phyloP scores from a whole-genome alignment of 352 stramenopile species.

The Globisporangium uncinulatum region DNA sequence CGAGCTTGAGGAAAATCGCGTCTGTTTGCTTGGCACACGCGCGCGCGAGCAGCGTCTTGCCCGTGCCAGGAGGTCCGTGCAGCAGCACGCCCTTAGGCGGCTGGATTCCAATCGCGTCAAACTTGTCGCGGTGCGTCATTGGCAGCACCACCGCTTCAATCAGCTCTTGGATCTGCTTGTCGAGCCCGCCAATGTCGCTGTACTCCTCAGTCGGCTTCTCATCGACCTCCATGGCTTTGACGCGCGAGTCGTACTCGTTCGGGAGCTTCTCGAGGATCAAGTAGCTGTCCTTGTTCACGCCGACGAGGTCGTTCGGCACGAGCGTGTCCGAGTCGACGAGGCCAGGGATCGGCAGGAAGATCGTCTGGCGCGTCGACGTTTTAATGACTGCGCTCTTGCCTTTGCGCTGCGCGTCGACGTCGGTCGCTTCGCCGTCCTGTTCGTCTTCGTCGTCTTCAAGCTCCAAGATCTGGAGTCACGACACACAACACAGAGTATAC shows the following conservation, averaged over 20 bases:
- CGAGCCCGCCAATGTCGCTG: conserved; percentile 94
- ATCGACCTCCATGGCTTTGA: conserved; percentile 98
- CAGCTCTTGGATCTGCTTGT: conserved; percentile 99
- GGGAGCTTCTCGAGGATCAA: conserved; percentile 98
- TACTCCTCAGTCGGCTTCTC: conserved; percentile 94
- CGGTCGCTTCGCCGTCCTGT: conserved; percentile 90
- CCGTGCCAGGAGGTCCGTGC: conserved; percentile 95
- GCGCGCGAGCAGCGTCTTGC: conserved; percentile 97
- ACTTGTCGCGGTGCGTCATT: conserved; percentile 98
- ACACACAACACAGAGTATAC: background rate
- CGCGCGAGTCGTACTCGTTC: conserved; percentile 96
- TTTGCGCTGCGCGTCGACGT: conserved; percentile 89
- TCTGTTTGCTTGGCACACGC: conserved; percentile 98
- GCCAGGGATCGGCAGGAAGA: conserved; percentile 98
- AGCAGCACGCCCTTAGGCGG: conserved; percentile 97
- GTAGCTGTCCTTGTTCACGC: conserved; percentile 99
- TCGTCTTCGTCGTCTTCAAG: conserved; percentile 91
- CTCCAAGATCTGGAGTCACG: conserved; percentile 42
- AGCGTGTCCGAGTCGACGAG: conserved; percentile 94
- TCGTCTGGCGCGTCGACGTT: conserved; percentile 97
- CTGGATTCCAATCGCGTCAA: conserved; percentile 95
- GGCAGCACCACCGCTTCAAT: conserved; percentile 97
- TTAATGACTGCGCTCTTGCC: conserved; percentile 97
- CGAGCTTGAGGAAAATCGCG: conserved; percentile 98
- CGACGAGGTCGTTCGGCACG: conserved; percentile 96